Base-by-base conservation (phyloP, 169 alveolate species). In the Eimeria brunetti region DNA sequence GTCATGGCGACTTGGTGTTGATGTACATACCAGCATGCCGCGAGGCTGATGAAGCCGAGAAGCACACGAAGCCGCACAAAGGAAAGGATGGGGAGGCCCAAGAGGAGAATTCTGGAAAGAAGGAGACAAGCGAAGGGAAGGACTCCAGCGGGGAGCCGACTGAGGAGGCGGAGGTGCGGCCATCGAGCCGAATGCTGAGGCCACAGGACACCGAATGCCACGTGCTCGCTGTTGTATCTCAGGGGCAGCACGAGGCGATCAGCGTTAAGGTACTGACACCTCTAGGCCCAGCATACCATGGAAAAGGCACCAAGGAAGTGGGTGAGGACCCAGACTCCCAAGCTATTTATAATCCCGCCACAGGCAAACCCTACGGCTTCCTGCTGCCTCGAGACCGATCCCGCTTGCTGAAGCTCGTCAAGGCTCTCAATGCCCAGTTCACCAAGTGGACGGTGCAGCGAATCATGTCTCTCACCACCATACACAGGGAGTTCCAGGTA, bases 401-500 rank as follows among this genome's bases (percentile, higher is more conserved):
- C 36, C 85, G 96, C 67, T 33, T 91, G 76, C 75, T 62, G 27
- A 69, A 56, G 73, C 90, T 92, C 78, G 89, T 80, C 33, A 88
- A 92, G 53, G 93, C 96, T 30, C 51, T 92, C 56, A 85, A 85
- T 20, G 96, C 71, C 1, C 73, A 81, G 84, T 36, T 38, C 71
- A 84, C 94, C 71, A 56, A 46, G 62, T 94, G 96, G 96, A 76
- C 83, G 46, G 94, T 94, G 38, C 75, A 81, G 67, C 91, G 96
- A 41, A 38, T 94, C 88, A 94, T 85, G 96, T 80, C 89, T 24
- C 96, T 94, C 90, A 94, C 96, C 27, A 84, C 96, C 20, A 44
- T 94, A 36, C 89, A 94, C 89, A 86, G 96, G 22, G 96, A 94
- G 64, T 94, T 84, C 67, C 96, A 94, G 96, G 96, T 94, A 73